Percentiles rank a stretch among this genome's conserved stretches.
Conservation (phyloP, 2,329 filamentous ascomycete species). For the Hymenoscyphus fructigenus region DNA sequence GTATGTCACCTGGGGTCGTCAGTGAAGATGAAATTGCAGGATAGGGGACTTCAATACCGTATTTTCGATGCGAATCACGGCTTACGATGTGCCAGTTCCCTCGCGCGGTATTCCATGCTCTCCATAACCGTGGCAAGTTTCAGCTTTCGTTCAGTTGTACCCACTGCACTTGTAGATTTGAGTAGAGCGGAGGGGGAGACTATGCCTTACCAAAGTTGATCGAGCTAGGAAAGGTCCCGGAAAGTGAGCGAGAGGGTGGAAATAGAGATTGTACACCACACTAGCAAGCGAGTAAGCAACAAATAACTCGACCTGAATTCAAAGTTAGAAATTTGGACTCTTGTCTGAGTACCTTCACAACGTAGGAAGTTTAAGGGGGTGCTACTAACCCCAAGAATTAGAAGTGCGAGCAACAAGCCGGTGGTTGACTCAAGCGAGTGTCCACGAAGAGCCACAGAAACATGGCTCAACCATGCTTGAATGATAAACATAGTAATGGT, state of each 20-base stretch:
- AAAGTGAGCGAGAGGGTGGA: constrained; percentile 4
- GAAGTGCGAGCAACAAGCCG: neutral
- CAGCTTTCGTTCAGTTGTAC: neutral
- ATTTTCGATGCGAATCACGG: too few species aligned
- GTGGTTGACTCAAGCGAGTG: neutral
- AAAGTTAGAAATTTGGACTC: neutral
- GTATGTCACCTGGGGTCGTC: neutral
- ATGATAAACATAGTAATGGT: neutral
- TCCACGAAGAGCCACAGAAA: neutral
- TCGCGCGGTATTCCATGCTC: neutral
- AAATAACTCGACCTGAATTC: neutral
- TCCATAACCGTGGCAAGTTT: neutral
- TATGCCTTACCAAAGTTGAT: neutral
- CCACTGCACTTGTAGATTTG: neutral
- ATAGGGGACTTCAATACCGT: neutral
- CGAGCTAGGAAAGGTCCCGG: neutral
- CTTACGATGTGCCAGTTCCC: neutral
- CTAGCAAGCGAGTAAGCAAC: neutral
- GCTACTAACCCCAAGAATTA: neutral
- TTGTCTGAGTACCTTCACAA: too few species aligned
- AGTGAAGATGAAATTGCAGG: too few species aligned
- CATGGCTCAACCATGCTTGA: neutral
- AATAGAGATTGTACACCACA: constrained; percentile 10
- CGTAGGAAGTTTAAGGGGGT: neutral
- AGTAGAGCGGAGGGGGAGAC: neutral